A percentile compares a stretch with the other conserved stretches of the same genome.
phyloP scores from a whole-genome alignment of 768 basidiomycete species.

The Lactarius hatsudake region DNA sequence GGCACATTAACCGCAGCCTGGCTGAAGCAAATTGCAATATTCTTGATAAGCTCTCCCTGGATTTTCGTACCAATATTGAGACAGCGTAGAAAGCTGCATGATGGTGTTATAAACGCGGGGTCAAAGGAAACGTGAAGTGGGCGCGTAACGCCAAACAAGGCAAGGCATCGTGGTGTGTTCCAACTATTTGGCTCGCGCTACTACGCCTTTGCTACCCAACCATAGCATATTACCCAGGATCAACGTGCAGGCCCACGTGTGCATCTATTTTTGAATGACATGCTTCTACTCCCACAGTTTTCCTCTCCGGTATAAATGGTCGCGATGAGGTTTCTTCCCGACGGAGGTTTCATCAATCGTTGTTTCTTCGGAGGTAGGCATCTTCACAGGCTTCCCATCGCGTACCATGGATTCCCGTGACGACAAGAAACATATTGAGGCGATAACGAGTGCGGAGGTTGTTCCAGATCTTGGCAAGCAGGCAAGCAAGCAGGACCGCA shows the following conservation, averaged over 20 bases:
- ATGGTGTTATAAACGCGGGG: too few species aligned
- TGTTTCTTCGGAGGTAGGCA: background rate
- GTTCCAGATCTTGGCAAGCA: conserved; percentile 18
- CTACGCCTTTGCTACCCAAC: background rate
- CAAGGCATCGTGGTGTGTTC: conserved; percentile 3
- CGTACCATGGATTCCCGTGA: conserved; percentile 5
- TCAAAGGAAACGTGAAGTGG: too few species aligned
- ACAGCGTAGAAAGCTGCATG: too few species aligned
- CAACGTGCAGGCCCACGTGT: conserved; percentile 13
- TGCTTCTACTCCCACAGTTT: conserved; percentile 10
- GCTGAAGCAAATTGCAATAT: conserved; percentile 41
- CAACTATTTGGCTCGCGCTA: background rate
- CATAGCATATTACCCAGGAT: background rate
- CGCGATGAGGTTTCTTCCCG: background rate
- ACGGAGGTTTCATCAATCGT: background rate
- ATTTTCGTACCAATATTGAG: conserved; percentile 36
- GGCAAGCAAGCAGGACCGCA: background rate
- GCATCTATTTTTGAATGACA: background rate
- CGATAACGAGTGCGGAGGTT: background rate
- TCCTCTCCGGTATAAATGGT: conserved; percentile 11
- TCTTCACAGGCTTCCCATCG: background rate
- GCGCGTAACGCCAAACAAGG: background rate
- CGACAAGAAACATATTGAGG: conserved; percentile 4
- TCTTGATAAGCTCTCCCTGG: conserved; percentile 64
- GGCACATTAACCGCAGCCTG: background rate